These are phyloP conservation scores for Globisporangium takayamanum DNA, from an alignment of 352 stramenopile species.

Conservation along the genomic window DNA sequence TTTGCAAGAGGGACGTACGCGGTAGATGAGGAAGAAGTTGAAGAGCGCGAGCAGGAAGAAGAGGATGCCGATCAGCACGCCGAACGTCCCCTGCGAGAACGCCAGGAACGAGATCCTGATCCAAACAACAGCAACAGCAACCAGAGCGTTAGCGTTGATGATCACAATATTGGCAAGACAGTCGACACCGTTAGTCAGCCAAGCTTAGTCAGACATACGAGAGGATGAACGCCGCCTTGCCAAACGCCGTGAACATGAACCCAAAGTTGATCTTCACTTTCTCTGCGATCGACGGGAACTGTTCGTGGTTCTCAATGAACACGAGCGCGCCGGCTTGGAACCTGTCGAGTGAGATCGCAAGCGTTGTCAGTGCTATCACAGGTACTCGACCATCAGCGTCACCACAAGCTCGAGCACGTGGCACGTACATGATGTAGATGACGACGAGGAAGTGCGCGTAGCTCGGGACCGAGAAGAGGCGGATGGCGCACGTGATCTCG, in stretches of 20 bases:
- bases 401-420: background rate
- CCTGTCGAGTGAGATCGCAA: conserved; percentile 17
- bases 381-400: no score
- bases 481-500: conserved; percentile 67
- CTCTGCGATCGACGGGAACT: conserved; percentile 67
- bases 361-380: background rate
- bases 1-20: conserved; percentile 32
- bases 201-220: conserved; percentile 28
- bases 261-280: conserved; percentile 85
- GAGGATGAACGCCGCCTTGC: conserved; percentile 79
- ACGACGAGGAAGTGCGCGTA: conserved; percentile 84
- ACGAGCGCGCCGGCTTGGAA: conserved; percentile 54
- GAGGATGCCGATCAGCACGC: conserved; percentile 63
- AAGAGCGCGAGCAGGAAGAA: conserved; percentile 75
- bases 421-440: conserved; percentile 74
- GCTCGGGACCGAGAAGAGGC: conserved; percentile 62
- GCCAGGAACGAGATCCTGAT: conserved; percentile 72
- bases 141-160: no score
- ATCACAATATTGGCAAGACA: no score
- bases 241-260: conserved; percentile 85
- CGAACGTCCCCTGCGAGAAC: conserved; percentile 76
- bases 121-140: background rate
- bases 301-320: conserved; percentile 83
- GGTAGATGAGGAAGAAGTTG: conserved; percentile 85
- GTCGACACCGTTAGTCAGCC: no score